A percentile compares a stretch with the other conserved stretches of the same genome.
phyloP scores from a whole-genome alignment of 2,329 filamentous ascomycete genomes.

The Pseudocercospora musae region DNA sequence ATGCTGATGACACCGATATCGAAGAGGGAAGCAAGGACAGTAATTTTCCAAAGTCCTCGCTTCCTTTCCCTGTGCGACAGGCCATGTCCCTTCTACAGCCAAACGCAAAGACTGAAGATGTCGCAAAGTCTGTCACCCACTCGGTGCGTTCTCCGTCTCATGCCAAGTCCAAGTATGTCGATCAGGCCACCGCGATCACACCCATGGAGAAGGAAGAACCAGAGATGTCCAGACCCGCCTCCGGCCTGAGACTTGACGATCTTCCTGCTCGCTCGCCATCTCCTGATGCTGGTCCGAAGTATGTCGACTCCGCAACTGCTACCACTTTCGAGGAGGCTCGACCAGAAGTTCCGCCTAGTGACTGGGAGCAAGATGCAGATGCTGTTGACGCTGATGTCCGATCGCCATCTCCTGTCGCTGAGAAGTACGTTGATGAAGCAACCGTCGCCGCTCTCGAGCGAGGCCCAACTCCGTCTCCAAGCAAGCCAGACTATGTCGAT shows the following conservation, averaged over 20 bases:
- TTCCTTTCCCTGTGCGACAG: neutral
- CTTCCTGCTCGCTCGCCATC: neutral
- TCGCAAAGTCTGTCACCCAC: neutral
- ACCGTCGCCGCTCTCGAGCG: neutral
- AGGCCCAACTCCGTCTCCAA: neutral
- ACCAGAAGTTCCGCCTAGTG: neutral
- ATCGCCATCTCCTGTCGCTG: neutral
- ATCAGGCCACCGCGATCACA: neutral
- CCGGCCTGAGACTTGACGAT: neutral
- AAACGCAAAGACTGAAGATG: neutral
- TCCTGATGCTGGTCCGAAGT: neutral
- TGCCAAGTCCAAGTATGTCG: neutral
- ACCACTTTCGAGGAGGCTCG: neutral
- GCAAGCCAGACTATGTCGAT: neutral
- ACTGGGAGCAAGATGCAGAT: neutral
- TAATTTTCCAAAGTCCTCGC: neutral
- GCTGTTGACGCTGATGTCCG: neutral
- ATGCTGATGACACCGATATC: neutral
- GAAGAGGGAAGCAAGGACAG: neutral
- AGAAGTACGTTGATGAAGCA: neutral
- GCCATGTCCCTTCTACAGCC: neutral
- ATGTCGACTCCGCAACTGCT: neutral
- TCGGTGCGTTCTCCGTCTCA: neutral
- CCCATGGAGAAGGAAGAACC: neutral
- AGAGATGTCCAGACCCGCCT: neutral